Conservation (phyloP, 1,139 yeast genomes). For the Debaryomycetaceae sp. region DNA sequence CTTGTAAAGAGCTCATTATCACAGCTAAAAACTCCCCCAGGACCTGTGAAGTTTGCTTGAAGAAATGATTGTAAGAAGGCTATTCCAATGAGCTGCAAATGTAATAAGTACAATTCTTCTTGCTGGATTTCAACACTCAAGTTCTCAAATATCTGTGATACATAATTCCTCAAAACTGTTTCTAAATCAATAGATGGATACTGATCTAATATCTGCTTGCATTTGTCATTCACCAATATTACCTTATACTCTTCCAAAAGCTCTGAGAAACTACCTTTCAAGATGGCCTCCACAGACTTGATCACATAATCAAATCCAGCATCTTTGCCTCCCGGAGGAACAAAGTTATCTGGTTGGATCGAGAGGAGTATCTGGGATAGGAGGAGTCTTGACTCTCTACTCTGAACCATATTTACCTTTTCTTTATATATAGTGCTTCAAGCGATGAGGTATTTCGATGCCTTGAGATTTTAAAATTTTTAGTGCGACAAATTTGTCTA, state of each 20-base stretch:
- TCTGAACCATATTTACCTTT: constrained; percentile 4
- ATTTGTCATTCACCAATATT: constrained; percentile 11
- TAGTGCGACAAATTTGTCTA: constrained; percentile 2
- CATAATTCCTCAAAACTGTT: constrained; percentile 18
- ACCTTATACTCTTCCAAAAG: constrained; percentile 16
- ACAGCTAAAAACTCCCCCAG: constrained; percentile 45
- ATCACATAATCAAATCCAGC: constrained; percentile 5
- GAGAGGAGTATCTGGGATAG: constrained; percentile 25
- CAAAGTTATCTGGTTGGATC: constrained; percentile 20
- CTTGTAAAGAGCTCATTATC: constrained; percentile 30
- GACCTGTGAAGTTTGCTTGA: constrained; percentile 85
- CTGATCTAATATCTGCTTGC: constrained; percentile 11
- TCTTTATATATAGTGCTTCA: background rate
- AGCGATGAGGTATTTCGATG: background rate
- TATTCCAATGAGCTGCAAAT: constrained; percentile 45
- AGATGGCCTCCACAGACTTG: constrained; percentile 12
- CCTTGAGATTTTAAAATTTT: background rate
- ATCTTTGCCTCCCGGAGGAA: constrained; percentile 7
- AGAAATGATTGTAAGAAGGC: constrained; percentile 65
- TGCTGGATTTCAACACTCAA: constrained; percentile 9
- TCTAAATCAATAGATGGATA: constrained; percentile 20
- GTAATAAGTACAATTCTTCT: constrained; percentile 14
- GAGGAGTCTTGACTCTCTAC: constrained; percentile 13
- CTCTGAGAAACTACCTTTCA: constrained; percentile 26
- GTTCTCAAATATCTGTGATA: constrained; percentile 14